Evolutionary conservation across 163 green algal species (phyloP).

Genomic region (Volvox carteri): DNA sequence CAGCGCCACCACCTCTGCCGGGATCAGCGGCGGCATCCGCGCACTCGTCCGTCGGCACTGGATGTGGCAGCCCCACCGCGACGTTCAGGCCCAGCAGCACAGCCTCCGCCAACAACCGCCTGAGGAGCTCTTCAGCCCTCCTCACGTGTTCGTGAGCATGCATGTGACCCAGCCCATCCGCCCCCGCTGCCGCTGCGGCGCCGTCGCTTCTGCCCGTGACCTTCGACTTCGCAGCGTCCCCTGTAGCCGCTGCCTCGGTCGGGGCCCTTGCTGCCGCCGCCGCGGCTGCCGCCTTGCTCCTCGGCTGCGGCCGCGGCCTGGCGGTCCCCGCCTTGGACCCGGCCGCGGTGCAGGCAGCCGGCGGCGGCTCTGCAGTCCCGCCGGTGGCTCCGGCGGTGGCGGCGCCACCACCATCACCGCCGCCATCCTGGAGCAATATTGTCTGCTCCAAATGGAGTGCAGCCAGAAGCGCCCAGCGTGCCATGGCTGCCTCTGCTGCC

Average conservation of each 20-base stretch:
- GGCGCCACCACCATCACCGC: background rate
- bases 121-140: conserved; percentile 26
- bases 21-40: too few relatives aligned
- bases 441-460: conserved; percentile 39
- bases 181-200: background rate
- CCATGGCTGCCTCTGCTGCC: background rate
- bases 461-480: conserved; percentile 21
- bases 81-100: background rate
- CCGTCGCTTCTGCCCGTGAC: background rate
- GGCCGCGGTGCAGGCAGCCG: background rate
- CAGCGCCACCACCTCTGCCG: too few relatives aligned
- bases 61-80: background rate
- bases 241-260: background rate
- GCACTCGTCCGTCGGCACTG: too few relatives aligned
- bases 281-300: background rate
- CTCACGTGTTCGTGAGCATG: background rate
- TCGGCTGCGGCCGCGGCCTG: background rate
- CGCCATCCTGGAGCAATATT: background rate
- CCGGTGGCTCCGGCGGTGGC: background rate
- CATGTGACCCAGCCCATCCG: background rate
- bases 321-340: background rate
- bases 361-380: background rate
- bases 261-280: background rate
- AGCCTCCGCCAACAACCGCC: conserved; percentile 17
- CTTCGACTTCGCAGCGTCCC: background rate